Evolutionary conservation across 148 eudicot genomes (phyloP), one percentile per base, ranked within the genome.

Genomic region (Camellia sinensis): DNA sequence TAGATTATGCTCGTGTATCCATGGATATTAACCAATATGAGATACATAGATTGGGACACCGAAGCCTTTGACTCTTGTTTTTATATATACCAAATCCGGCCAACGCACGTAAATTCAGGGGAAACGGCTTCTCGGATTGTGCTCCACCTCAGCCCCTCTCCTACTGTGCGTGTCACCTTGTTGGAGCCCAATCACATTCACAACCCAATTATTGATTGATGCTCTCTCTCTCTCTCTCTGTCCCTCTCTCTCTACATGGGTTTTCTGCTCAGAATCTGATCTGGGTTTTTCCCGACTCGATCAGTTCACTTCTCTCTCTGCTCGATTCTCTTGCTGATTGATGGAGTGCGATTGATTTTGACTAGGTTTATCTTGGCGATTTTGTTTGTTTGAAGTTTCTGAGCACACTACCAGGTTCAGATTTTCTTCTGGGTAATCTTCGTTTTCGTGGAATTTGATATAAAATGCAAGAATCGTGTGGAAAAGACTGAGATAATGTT

Each of bases 81-180:
- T 1, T 70, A 6, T 62, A 37, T 73, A 9, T 53, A 3, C 67
- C 77, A 52, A 57, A 71, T 72, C 78, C 72, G 19, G 82, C 29
- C 75, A 72, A 54, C 46, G 67, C 82, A 74, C 66, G 78, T 53
- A 62, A 71, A 79, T 79, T 72, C 40, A 79, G 59, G 59, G 45
- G 73, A 66, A 77, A 78, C 72, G 61, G 70, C 52, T 78, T 75
- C 79, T 57, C 71, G 63, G 62, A 65, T 80, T 78, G 22, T 65
- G 62, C 40, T 80, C 82, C 77, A 80, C 62, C 82, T 73, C 82
- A 64, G 52, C 77, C 61, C 45, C 17, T 12, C 45, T 29, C 50
- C 10, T 29, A 18, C 50, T 11, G 44, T 13, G 9, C 52, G 22
- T 46, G 41, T 79, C 64, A 1, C 15, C 18, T 62, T 53, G 4